Evolutionary conservation across 805 yeast species (phyloP).

Genomic region (Cyberlindnera suaveolens): DNA sequence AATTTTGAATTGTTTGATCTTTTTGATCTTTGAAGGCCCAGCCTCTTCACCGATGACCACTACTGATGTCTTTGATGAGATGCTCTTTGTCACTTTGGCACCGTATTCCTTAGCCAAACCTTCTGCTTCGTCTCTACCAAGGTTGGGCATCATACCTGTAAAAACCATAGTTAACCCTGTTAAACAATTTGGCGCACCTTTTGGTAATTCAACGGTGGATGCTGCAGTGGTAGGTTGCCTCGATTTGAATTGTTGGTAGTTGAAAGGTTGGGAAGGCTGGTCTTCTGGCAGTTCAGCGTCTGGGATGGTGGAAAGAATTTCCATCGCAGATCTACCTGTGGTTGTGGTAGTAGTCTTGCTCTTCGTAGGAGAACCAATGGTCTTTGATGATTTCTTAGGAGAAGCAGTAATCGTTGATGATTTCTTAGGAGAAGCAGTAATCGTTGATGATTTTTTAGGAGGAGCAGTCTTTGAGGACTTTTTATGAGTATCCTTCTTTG

Average conservation of each 20-base stretch:
- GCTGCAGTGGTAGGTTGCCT: constrained; percentile 31
- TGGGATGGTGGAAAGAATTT: constrained; percentile 57
- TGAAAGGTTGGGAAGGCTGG: constrained; percentile 40
- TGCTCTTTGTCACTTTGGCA: constrained; percentile 81
- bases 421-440: constrained; percentile 3
- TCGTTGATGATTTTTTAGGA: constrained; percentile 1
- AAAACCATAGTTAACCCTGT: constrained; percentile 88
- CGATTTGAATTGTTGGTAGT: constrained; percentile 53
- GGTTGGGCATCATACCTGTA: constrained; percentile 79
- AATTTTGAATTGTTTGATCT: constrained; percentile 63
- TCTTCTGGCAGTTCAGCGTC: constrained; percentile 60
- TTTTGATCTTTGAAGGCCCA: constrained; percentile 88
- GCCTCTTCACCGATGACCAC: constrained; percentile 95
- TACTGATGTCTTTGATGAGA: constrained; percentile 77
- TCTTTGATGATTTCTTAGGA: constrained; percentile 5
- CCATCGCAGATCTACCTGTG: constrained; percentile 38
- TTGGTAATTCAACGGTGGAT: constrained; percentile 53
- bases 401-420: background rate
- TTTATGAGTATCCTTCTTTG: background rate
- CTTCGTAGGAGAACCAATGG: constrained; percentile 5
- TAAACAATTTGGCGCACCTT: constrained; percentile 80
- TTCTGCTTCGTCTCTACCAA: constrained; percentile 74
- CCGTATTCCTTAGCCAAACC: constrained; percentile 79
- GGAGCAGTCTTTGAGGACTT: background rate
- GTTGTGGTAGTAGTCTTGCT: background rate